phyloP scores from a whole-genome alignment of 1,284 basidiomycete species.

The Sporisorium graminicola region DNA sequence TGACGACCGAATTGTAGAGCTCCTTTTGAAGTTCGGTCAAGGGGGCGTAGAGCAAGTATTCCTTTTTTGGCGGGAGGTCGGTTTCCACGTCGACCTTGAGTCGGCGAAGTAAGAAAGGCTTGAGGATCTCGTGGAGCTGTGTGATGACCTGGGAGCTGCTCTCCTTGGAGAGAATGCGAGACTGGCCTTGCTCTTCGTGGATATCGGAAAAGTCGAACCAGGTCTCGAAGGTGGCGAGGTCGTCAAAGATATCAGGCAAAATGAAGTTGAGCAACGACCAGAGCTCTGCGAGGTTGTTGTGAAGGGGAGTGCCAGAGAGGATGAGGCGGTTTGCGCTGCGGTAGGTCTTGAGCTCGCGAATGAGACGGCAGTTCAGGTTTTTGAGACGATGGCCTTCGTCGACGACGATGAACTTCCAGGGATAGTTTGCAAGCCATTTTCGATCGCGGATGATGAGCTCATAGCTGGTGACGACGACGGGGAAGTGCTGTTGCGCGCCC shows the following conservation, averaged over 20 bases:
- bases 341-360: slow-evolving; percentile 91
- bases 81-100: slow-evolving; percentile 65
- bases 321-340: slow-evolving; percentile 87
- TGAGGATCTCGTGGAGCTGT: slow-evolving; percentile 66
- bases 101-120: slow-evolving; percentile 66
- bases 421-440: slow-evolving; percentile 47
- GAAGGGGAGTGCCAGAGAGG: slow-evolving; percentile 91
- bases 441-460: slow-evolving; percentile 82
- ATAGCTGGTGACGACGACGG: slow-evolving; percentile 87
- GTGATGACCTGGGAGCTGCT: slow-evolving; percentile 73
- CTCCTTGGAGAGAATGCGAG: slow-evolving; percentile 72
- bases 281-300: slow-evolving; percentile 94
- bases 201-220: slow-evolving; percentile 73
- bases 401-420: slow-evolving; percentile 86
- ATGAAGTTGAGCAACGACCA: slow-evolving; percentile 93
- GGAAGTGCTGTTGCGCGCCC: slow-evolving; percentile 49
- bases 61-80: slow-evolving; percentile 66
- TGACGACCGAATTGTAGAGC: slow-evolving; percentile 78
- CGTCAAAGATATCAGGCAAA: slow-evolving; percentile 79
- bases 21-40: slow-evolving; percentile 84
- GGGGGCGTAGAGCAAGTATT: slow-evolving; percentile 87
- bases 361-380: slow-evolving; percentile 89
- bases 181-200: slow-evolving; percentile 41
- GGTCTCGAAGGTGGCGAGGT: slow-evolving; percentile 88
- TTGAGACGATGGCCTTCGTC: slow-evolving; percentile 96